Conservation (phyloP, 2,329 filamentous ascomycete genomes). For the Lachnellula arida region DNA sequence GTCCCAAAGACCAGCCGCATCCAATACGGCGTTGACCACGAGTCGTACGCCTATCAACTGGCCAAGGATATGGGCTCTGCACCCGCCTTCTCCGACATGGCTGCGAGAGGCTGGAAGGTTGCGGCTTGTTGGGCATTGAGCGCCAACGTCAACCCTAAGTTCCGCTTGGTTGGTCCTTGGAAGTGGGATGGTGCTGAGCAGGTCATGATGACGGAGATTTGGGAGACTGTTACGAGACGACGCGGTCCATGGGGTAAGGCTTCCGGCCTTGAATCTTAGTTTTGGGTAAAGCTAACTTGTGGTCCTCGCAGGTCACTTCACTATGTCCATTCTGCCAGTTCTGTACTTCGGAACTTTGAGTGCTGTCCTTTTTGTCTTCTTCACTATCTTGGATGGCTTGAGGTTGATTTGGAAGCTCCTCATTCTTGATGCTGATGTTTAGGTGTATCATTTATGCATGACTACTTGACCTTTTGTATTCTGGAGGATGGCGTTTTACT, state of each 20-base stretch:
- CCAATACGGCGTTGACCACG: slow-evolving; percentile 43
- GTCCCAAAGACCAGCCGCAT: slow-evolving; percentile 36
- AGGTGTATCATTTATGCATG: too few species aligned
- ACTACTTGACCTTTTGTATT: too few species aligned
- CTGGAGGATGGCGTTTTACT: too few species aligned
- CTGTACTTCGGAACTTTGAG: slow-evolving; percentile 11
- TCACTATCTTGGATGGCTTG: neutral
- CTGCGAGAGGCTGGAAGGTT: slow-evolving; percentile 29
- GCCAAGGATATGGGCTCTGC: slow-evolving; percentile 43
- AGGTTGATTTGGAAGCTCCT: slow-evolving; percentile 2
- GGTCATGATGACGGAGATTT: slow-evolving; percentile 10
- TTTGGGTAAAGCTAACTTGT: too few species aligned
- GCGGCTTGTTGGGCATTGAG: slow-evolving; percentile 43
- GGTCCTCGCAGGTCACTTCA: neutral
- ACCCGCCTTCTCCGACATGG: slow-evolving; percentile 34
- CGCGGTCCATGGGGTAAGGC: neutral
- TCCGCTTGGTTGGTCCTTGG: slow-evolving; percentile 34
- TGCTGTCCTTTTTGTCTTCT: slow-evolving; percentile 3
- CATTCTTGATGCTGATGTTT: too few species aligned
- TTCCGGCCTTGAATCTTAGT: too few species aligned
- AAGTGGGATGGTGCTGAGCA: slow-evolving; percentile 7
- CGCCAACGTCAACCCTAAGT: slow-evolving; percentile 46
- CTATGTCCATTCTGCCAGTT: neutral
- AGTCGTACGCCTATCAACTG: slow-evolving; percentile 46
- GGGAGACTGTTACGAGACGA: slow-evolving; percentile 2